These are phyloP conservation scores for Amauroascus verrucosus DNA, from an alignment of 2,329 filamentous ascomycete species.

Conservation along the genomic window DNA sequence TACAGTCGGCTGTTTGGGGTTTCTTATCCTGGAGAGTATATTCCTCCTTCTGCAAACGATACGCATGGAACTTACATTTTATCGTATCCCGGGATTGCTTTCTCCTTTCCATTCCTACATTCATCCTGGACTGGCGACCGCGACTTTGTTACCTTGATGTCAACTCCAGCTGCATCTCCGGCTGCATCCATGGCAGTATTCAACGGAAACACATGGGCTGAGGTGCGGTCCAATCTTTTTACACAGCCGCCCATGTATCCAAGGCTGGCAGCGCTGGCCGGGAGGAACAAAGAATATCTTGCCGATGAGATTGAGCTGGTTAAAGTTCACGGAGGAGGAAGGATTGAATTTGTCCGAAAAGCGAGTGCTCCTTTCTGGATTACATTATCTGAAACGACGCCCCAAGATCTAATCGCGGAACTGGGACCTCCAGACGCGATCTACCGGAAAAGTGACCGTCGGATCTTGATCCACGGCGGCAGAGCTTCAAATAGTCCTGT, in stretches of 20 bases:
- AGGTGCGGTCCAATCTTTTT: conserved; percentile 67
- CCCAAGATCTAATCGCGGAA: conserved; percentile 82
- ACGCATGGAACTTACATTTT: conserved; percentile 70
- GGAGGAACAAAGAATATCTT: conserved; percentile 65
- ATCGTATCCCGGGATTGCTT: conserved; percentile 89
- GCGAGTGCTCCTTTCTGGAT: conserved; percentile 60
- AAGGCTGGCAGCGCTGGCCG: conserved; percentile 57
- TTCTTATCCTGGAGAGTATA: conserved; percentile 87
- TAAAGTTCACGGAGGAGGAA: conserved; percentile 65
- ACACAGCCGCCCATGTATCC: conserved; percentile 63
- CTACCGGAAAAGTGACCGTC: conserved; percentile 80
- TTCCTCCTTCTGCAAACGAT: conserved; percentile 49
- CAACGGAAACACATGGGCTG: conserved; percentile 79
- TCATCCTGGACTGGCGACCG: conserved; percentile 61
- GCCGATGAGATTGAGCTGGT: conserved; percentile 81
- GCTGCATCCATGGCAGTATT: conserved; percentile 87
- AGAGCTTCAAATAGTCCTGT: conserved; percentile 12
- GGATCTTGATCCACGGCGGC: conserved; percentile 68
- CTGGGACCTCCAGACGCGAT: conserved; percentile 89
- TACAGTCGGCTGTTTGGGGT: conserved; percentile 91
- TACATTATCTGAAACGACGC: conserved; percentile 71
- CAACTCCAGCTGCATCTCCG: conserved; percentile 62
- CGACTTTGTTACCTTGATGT: conserved; percentile 79
- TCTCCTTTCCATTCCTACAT: conserved; percentile 70
- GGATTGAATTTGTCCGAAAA: conserved; percentile 65